Conservation (phyloP, 805 yeast genomes). For the Ogataea philodendri region DNA sequence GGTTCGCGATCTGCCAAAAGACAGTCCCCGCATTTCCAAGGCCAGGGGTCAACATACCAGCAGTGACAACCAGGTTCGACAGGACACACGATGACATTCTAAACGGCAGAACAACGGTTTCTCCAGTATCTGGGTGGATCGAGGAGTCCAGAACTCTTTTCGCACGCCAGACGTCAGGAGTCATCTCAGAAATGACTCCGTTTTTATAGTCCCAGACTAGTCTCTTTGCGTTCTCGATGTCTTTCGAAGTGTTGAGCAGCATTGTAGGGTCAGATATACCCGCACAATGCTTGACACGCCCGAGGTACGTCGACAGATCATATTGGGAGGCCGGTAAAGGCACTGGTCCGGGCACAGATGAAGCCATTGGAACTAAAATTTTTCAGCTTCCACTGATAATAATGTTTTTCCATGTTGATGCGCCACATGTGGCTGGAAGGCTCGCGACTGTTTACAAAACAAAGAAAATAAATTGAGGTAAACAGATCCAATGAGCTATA, state of each 20-base stretch:
- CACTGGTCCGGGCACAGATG: constrained; percentile 80
- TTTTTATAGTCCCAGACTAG: constrained; percentile 69
- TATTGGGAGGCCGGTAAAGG: constrained; percentile 76
- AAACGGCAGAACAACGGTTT: constrained; percentile 87
- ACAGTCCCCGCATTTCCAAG: constrained; percentile 86
- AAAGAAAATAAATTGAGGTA: constrained; percentile 4
- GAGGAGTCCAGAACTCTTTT: constrained; percentile 87
- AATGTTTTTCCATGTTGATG: too few species aligned
- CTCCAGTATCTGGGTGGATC: constrained; percentile 95
- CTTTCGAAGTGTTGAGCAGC: constrained; percentile 67
- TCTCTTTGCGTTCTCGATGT: constrained; percentile 62
- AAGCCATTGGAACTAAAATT: constrained; percentile 59
- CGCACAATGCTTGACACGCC: constrained; percentile 92
- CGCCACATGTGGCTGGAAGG: constrained; percentile 12
- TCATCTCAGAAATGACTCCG: constrained; percentile 62
- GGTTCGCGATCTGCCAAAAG: constrained; percentile 98
- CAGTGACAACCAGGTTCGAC: constrained; percentile 90
- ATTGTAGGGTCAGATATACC: constrained; percentile 90
- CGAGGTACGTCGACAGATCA: constrained; percentile 83
- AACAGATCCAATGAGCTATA: constrained; percentile 4
- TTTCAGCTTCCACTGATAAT: constrained; percentile 7
- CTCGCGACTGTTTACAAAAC: constrained; percentile 12
- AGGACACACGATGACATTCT: constrained; percentile 96
- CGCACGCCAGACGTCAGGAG: constrained; percentile 85
- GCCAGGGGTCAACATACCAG: constrained; percentile 96